Percentiles rank a stretch among this genome's conserved stretches.
Evolutionary conservation across 225 moss, liverwort and hornwort species (phyloP).

Genomic region (Physcomitrium patens): DNA sequence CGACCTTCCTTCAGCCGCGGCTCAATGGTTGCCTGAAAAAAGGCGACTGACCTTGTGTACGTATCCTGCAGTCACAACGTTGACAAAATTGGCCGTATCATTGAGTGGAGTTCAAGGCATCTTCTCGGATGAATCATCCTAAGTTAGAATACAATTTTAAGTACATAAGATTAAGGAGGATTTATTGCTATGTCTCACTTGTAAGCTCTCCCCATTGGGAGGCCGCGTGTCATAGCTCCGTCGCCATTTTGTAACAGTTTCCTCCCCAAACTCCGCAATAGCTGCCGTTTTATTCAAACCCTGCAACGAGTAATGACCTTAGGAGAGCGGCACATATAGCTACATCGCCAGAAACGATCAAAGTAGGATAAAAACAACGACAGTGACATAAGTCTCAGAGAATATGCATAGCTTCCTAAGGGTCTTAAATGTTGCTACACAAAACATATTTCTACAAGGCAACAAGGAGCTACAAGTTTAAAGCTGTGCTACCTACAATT

Average conservation of each 20-base stretch:
- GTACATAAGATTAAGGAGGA: slow-evolving; percentile 23
- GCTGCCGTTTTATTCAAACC: slow-evolving; percentile 78
- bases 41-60: slow-evolving; percentile 69
- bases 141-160: slow-evolving; percentile 7
- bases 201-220: slow-evolving; percentile 96
- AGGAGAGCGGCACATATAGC: background rate
- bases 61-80: slow-evolving; percentile 68
- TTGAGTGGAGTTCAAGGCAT: slow-evolving; percentile 26
- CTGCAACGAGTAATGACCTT: slow-evolving; percentile 33
- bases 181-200: slow-evolving; percentile 48
- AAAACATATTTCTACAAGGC: no score
- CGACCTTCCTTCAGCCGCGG: slow-evolving; percentile 87
- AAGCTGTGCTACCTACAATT: background rate
- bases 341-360: background rate
- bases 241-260: slow-evolving; percentile 77
- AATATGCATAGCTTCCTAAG: background rate
- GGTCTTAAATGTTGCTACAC: no score
- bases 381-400: background rate
- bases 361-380: background rate
- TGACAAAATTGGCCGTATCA: slow-evolving; percentile 23
- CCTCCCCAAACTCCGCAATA: slow-evolving; percentile 73
- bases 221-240: slow-evolving; percentile 93
- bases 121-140: slow-evolving; percentile 16
- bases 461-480: background rate
- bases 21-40: slow-evolving; percentile 76